Evolutionary conservation across 352 stramenopile genomes (phyloP).

Genomic region (Pythium aristosporum): DNA sequence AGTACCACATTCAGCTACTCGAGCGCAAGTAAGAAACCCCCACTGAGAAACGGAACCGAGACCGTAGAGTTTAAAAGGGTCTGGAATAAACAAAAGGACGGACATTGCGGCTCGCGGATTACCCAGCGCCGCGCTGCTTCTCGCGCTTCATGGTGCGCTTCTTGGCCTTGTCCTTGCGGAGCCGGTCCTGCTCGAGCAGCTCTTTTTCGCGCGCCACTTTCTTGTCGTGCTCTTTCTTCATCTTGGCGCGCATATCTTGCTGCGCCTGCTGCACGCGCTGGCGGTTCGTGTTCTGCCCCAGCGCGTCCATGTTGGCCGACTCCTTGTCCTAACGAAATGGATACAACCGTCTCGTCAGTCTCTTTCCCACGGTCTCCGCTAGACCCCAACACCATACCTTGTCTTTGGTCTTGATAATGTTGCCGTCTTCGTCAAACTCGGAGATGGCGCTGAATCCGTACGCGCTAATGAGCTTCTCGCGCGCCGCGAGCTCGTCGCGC

Average conservation of each 20-base stretch:
- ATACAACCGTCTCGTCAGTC: neutral
- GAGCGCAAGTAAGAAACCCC: neutral
- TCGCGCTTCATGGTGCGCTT: conserved; percentile 68
- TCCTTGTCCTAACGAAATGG: conserved; percentile 35
- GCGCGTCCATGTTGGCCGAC: conserved; percentile 29
- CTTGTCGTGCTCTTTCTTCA: conserved; percentile 74
- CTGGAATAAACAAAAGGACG: neutral
- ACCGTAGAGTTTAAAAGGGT: neutral
- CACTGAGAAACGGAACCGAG: too few relatives aligned
- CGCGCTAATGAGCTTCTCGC: conserved; percentile 77
- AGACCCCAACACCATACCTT: conserved; percentile 31
- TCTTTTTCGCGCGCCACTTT: conserved; percentile 74
- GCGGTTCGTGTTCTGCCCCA: conserved; percentile 53
- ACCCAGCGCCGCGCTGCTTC: conserved; percentile 67
- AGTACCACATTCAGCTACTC: conserved; percentile 75
- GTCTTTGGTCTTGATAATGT: conserved; percentile 75
- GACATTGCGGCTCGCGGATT: conserved; percentile 1
- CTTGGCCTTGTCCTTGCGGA: conserved; percentile 75
- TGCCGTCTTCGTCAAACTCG: conserved; percentile 83
- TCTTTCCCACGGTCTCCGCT: neutral
- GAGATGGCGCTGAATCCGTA: conserved; percentile 80
- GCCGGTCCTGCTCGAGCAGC: conserved; percentile 62
- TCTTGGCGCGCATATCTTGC: conserved; percentile 54
- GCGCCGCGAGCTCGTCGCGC: conserved; percentile 60
- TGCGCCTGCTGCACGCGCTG: conserved; percentile 51